Evolutionary conservation across 1,139 yeast species (phyloP).

Genomic region (Yamadazyma oceani): DNA sequence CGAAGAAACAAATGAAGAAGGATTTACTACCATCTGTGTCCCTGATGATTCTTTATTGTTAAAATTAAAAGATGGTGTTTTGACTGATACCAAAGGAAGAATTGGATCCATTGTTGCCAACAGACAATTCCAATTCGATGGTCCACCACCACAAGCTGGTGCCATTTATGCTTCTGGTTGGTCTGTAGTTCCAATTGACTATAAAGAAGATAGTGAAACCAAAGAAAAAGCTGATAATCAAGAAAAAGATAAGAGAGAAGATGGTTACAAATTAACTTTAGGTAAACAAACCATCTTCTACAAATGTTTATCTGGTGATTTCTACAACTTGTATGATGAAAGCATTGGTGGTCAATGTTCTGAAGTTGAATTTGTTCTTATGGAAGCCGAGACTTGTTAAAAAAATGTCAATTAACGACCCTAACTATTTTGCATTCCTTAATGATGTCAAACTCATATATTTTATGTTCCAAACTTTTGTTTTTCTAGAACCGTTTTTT

Average conservation of each 20-base stretch:
- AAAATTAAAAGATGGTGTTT: conserved; percentile 27
- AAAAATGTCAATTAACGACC: neutral
- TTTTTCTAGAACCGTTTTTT: conserved; percentile 2
- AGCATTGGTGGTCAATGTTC: conserved; percentile 40
- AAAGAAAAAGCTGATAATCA: conserved; percentile 15
- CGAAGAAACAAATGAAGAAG: conserved; percentile 3
- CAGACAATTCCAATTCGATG: conserved; percentile 48
- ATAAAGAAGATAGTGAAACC: conserved; percentile 15
- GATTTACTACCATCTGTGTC: conserved; percentile 23
- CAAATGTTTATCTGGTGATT: conserved; percentile 44
- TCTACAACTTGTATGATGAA: conserved; percentile 45
- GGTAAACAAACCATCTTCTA: conserved; percentile 40
- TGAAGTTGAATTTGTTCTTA: conserved; percentile 34
- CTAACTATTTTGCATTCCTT: conserved; percentile 1
- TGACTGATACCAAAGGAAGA: conserved; percentile 36
- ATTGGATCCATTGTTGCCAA: conserved; percentile 46
- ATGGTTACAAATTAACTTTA: conserved; percentile 36
- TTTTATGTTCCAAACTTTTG: neutral
- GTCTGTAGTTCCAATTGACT: conserved; percentile 34
- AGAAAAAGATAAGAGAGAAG: conserved; percentile 21
- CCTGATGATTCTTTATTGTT: conserved; percentile 29
- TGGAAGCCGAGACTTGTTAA: conserved; percentile 34
- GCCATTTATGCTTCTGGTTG: conserved; percentile 42
- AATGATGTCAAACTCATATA: conserved; percentile 5
- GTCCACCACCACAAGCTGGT: conserved; percentile 47